phyloP scores from a whole-genome alignment of 75 land plant genomes.

The Pseudotsuga menziesii region DNA sequence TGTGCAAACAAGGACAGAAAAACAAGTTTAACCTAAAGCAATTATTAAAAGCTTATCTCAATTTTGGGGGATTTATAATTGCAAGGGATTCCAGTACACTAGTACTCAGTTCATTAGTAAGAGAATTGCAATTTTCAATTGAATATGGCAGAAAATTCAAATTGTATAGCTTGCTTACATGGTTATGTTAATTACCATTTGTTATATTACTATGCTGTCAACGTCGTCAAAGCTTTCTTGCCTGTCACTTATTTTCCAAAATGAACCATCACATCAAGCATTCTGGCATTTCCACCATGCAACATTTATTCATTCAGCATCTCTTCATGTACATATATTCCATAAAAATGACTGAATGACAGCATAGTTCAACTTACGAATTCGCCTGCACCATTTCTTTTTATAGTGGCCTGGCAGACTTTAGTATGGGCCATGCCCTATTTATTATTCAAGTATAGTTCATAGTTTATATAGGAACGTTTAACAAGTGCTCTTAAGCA shows the following conservation, averaged over 20 bases:
- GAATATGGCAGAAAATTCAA: neutral
- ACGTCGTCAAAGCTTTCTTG: neutral
- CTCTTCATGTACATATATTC: neutral
- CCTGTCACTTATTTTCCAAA: neutral
- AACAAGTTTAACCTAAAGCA: neutral
- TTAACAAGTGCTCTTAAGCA: neutral
- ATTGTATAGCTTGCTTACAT: neutral
- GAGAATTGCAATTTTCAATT: neutral
- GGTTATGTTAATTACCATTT: neutral
- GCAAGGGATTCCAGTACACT: neutral
- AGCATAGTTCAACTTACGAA: neutral
- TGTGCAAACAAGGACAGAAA: neutral
- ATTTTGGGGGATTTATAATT: too few species aligned
- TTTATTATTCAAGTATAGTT: neutral
- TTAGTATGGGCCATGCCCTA: neutral
- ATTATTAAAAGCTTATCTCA: neutral
- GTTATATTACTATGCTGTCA: neutral
- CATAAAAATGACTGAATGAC: neutral
- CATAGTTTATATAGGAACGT: neutral
- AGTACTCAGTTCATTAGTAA: slow-evolving; percentile 1
- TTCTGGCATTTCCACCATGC: neutral
- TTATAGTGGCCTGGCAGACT: neutral
- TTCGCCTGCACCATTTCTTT: neutral
- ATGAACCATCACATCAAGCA: neutral
- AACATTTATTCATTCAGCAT: neutral